Conservation (phyloP, 257 asterid genomes). For the Jasminum sambac region DNA sequence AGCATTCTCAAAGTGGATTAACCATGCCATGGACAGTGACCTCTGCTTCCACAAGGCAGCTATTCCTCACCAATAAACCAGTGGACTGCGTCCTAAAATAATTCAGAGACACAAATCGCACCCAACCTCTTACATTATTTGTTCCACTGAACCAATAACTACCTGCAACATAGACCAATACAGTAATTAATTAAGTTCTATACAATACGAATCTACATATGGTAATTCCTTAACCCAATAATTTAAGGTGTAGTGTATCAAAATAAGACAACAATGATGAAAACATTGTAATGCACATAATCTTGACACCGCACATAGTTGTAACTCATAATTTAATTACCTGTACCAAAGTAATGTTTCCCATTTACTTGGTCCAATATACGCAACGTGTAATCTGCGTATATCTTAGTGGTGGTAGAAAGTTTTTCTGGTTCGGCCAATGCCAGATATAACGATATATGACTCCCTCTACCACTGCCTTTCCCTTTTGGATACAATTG, state of each 20-base stretch:
- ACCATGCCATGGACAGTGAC: constrained; percentile 53
- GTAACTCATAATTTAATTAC: constrained; percentile 29
- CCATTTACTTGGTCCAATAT: constrained; percentile 46
- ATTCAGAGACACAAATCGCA: constrained; percentile 46
- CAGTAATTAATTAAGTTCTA: neutral
- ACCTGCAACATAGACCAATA: constrained; percentile 41
- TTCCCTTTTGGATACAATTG: constrained; percentile 60
- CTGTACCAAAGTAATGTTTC: constrained; percentile 42
- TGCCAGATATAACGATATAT: constrained; percentile 54
- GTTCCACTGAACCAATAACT: constrained; percentile 60
- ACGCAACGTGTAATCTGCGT: constrained; percentile 56
- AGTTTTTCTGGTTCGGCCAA: constrained; percentile 53
- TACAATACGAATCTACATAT: neutral
- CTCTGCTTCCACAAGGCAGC: constrained; percentile 59
- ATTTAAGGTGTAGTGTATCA: too few relatives aligned
- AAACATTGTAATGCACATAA: too few relatives aligned
- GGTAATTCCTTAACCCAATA: neutral
- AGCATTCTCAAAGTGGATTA: constrained; percentile 30
- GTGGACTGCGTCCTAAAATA: constrained; percentile 31
- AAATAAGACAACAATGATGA: too few relatives aligned
- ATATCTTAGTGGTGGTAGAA: constrained; percentile 39
- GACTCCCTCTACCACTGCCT: constrained; percentile 50
- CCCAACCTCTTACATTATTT: constrained; percentile 53
- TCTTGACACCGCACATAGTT: too few relatives aligned
- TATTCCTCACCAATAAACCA: constrained; percentile 45